phyloP scores from a whole-genome alignment of 805 yeast genomes.

The Saturnispora serradocipensis region DNA sequence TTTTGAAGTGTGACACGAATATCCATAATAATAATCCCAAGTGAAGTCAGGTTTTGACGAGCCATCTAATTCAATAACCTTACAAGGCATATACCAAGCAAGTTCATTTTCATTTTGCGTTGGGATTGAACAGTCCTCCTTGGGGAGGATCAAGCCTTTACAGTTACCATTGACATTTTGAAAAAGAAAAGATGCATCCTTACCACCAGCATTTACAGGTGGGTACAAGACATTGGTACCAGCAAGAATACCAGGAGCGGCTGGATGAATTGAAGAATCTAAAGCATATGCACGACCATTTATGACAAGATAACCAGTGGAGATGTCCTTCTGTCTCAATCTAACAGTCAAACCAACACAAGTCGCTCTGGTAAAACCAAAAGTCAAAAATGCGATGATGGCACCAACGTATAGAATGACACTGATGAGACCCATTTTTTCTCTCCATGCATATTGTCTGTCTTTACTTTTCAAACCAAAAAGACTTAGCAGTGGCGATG shows the following conservation, averaged over 20 bases:
- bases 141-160: conserved; percentile 65
- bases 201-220: conserved; percentile 81
- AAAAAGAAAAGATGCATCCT: conserved; percentile 73
- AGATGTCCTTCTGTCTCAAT: conserved; percentile 51
- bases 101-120: conserved; percentile 41
- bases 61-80: conserved; percentile 59
- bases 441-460: conserved; percentile 95
- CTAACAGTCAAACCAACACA: conserved; percentile 45
- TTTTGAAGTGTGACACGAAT: conserved; percentile 81
- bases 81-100: conserved; percentile 98
- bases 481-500: conserved; percentile 56
- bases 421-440: conserved; percentile 77
- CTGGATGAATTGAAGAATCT: conserved; percentile 64
- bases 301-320: conserved; percentile 54
- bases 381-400: conserved; percentile 75
- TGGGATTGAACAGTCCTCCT: conserved; percentile 64
- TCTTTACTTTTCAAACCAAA: conserved; percentile 74
- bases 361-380: conserved; percentile 81
- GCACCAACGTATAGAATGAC: conserved; percentile 68
- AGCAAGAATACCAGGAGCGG: conserved; percentile 64
- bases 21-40: conserved; percentile 61
- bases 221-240: conserved; percentile 74
- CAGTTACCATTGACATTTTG: conserved; percentile 93
- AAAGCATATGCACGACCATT: conserved; percentile 77
- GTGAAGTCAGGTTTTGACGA: conserved; percentile 58